Percentiles rank a stretch among this genome's conserved stretches.
These are phyloP conservation scores for Debaryomyces castellii DNA, from an alignment of 805 yeast genomes.

Conservation along the genomic window DNA sequence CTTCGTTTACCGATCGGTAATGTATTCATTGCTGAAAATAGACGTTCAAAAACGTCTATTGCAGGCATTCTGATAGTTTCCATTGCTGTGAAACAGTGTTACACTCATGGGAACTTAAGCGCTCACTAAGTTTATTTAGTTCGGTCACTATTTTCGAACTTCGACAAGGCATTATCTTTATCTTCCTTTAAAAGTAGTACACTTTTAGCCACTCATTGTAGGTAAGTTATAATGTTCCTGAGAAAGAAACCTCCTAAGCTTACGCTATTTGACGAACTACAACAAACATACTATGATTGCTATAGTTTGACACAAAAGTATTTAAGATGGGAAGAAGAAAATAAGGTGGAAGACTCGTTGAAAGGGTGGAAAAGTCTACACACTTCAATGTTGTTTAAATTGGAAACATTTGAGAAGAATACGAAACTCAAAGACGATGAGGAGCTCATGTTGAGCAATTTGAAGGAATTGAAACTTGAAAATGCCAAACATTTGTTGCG, in stretches of 20 bases:
- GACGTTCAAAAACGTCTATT: too few relatives aligned
- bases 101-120: neutral
- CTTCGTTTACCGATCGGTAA: too few relatives aligned
- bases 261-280: constrained; percentile 48
- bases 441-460: constrained; percentile 24
- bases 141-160: neutral
- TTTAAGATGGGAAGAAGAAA: constrained; percentile 56
- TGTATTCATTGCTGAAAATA: too few relatives aligned
- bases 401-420: constrained; percentile 52
- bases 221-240: constrained; percentile 39
- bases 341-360: constrained; percentile 53
- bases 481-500: constrained; percentile 43
- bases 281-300: constrained; percentile 59
- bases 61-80: too few relatives aligned
- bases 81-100: neutral
- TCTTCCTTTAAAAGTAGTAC: neutral
- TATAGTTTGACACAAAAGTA: constrained; percentile 60
- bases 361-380: constrained; percentile 77
- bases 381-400: constrained; percentile 54
- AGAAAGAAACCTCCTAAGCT: constrained; percentile 62
- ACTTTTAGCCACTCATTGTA: neutral
- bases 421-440: constrained; percentile 27
- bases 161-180: neutral
- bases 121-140: neutral
- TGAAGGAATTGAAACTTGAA: constrained; percentile 39